Conservation (phyloP, 1,284 basidiomycete species). For the Melanopsichium pennsylvanicum region DNA sequence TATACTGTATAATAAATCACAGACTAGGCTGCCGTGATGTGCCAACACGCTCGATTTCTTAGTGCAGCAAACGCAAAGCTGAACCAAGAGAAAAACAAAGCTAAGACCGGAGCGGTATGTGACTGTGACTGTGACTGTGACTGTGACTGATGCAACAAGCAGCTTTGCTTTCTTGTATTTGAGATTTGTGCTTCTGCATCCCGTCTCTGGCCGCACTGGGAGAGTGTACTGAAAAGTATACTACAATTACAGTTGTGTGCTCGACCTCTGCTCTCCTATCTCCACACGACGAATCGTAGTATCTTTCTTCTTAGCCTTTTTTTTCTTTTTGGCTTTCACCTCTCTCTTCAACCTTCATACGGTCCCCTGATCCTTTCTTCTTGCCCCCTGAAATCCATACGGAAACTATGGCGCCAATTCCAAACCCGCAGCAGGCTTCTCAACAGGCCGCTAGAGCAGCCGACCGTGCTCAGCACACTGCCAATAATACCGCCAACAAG, state of each 20-base stretch:
- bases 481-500: constrained; percentile 54
- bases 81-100: too few species aligned
- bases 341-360: not conserved
- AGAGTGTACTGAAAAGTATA: too few species aligned
- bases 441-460: constrained; percentile 46
- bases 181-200: not conserved
- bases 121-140: too few species aligned
- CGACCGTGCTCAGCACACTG: constrained; percentile 39
- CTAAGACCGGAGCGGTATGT: too few species aligned
- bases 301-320: constrained; percentile 4
- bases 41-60: constrained; percentile 29
- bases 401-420: constrained; percentile 38
- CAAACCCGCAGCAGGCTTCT: constrained; percentile 45
- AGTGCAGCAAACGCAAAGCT: too few species aligned
- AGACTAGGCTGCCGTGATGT: too few species aligned
- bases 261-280: too few species aligned
- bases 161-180: too few species aligned
- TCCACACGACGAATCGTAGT: too few species aligned
- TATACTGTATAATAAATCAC: too few species aligned
- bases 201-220: constrained; percentile 9
- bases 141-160: too few species aligned
- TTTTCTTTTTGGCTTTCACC: constrained; percentile 3
- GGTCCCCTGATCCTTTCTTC: not conserved
- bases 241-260: too few species aligned
- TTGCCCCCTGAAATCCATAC: not conserved